These are phyloP conservation scores for Stentor coeruleus DNA, from an alignment of 73 alveolate genomes.

Conservation along the genomic window DNA sequence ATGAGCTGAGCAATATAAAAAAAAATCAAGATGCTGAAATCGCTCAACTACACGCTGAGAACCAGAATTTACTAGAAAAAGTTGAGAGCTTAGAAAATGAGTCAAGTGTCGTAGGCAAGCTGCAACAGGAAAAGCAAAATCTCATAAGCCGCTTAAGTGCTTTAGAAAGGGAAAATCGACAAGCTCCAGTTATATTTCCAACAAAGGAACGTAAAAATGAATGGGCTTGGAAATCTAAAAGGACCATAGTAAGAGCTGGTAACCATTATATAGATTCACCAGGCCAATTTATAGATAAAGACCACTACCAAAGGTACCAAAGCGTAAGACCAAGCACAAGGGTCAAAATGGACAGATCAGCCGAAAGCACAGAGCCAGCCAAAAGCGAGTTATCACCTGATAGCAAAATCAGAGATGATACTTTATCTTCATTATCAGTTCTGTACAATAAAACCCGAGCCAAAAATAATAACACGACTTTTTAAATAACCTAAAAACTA, in stretches of 20 bases:
- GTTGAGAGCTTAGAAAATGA: not conserved
- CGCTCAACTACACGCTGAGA: not conserved
- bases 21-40: not conserved
- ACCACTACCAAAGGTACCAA: not conserved
- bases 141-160: not conserved
- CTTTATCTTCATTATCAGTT: not conserved
- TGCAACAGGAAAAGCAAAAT: not conserved
- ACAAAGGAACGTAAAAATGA: not conserved
- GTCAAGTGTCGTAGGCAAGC: not conserved
- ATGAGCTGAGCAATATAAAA: not conserved
- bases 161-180: not conserved
- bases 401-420: constrained; percentile 12
- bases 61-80: not conserved
- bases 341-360: constrained; percentile 1
- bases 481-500: too few species aligned
- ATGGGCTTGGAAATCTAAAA: constrained; percentile 14
- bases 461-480: not conserved
- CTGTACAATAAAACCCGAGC: not conserved
- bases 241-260: constrained; percentile 25
- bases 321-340: constrained; percentile 1
- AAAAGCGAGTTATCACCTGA: not conserved
- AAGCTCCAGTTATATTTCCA: not conserved
- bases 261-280: not conserved
- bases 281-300: not conserved
- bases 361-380: constrained; percentile 15